Evolutionary conservation across 495 filamentous ascomycete species (phyloP), one percentile per base, ranked within the genome.

Genomic region (Schizothecium vesticola): DNA sequence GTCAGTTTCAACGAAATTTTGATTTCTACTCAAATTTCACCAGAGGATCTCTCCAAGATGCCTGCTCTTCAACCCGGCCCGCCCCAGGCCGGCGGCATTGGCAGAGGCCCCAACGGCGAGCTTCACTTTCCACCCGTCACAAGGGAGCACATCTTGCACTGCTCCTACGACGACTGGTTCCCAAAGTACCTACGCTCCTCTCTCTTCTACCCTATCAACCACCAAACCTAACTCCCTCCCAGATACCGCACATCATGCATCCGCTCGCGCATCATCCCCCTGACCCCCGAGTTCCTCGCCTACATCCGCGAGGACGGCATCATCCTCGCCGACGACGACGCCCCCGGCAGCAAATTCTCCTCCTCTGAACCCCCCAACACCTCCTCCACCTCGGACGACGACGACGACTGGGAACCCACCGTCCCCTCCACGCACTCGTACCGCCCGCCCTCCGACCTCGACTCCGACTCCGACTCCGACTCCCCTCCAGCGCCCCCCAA

Each of bases 271-370:
- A 84, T 92, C 51, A 91, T 98, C 36, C 91, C 92, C 0, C 85
- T 98, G 1, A 84, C 88, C 1, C 75, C 80, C 4, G 78, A 88
- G 9, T 97, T 99, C 76, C 78, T 98, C 61, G 82, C 85, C 36
- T 99, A 97, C 79, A 88, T 99, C 58, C 93, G 90, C 70, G 90
- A 92, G 72, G 95, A 99, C 74, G 94, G 95, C 63, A 97, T 99
- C 72, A 79, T 96, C 61, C 88, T 99, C 22, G 92, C 93, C 3
- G 83, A 88, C 55, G 81, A 86, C 56, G 74, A 79, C 29, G 80
- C 79, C 69, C 65, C 69, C 7, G 43, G 43, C 19, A 51, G 43
- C 43, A 51, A 51, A 9, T 51, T 51, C 43, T 51, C 43, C 6
- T 51, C 43, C 19, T 8, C 6, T 0, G 81, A 84, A 67, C 77